phyloP scores from a whole-genome alignment of 129 eudicot genomes.

The Helianthus tuberosus region DNA sequence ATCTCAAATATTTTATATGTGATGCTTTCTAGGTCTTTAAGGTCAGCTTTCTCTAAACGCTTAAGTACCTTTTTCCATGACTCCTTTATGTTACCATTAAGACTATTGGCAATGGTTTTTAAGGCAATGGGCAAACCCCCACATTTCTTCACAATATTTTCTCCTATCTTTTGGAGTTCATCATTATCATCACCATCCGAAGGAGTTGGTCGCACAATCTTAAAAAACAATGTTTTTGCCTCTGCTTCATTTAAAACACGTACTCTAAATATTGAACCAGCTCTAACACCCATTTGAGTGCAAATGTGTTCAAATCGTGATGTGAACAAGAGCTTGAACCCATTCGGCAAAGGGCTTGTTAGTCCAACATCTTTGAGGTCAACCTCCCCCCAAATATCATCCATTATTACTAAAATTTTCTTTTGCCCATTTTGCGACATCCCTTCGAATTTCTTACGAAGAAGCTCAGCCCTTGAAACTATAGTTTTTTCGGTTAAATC shows the following conservation, averaged over 20 bases:
- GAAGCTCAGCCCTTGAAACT: constrained; percentile 27
- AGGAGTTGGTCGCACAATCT: neutral
- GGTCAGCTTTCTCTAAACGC: no score
- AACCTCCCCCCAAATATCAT: constrained; percentile 12
- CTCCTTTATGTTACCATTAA: no score
- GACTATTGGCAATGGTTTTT: no score
- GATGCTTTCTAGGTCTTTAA: no score
- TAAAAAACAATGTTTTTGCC: constrained; percentile 6
- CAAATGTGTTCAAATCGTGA: neutral
- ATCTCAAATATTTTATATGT: no score
- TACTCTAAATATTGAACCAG: neutral
- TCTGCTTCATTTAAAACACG: neutral
- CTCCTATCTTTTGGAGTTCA: neutral
- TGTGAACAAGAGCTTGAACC: constrained; percentile 10
- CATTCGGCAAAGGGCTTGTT: constrained; percentile 18
- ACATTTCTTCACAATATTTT: no score
- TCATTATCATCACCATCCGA: constrained; percentile 3
- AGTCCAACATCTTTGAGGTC: constrained; percentile 21
- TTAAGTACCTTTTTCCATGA: no score
- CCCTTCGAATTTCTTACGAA: neutral
- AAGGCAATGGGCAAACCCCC: no score
- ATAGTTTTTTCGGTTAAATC: neutral
- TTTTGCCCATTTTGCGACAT: neutral
- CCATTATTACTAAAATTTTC: constrained; percentile 16
- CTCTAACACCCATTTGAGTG: constrained; percentile 1